phyloP scores from a whole-genome alignment of 2,329 filamentous ascomycete species.

The Claviceps paspali region DNA sequence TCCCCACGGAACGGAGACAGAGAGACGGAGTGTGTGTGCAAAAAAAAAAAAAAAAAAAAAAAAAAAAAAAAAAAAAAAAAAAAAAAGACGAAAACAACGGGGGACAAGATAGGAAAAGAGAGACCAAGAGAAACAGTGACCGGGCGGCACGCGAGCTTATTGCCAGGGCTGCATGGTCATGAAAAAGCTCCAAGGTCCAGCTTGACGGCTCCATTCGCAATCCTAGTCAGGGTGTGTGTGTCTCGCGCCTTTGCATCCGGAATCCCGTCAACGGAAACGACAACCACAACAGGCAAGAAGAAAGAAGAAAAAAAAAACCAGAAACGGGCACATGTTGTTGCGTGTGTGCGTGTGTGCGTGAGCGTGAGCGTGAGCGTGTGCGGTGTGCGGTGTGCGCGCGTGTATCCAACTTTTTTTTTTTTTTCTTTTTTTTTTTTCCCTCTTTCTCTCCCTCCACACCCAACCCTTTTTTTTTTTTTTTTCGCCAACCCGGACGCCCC shows the following conservation, averaged over 20 bases:
- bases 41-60: background rate
- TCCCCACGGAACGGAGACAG: no score
- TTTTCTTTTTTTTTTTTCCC: no score
- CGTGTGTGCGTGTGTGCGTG: background rate
- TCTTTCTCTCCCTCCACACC: conserved; percentile 1
- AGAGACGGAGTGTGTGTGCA: background rate
- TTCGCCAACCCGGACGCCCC: conserved; percentile 2
- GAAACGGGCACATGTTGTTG: background rate
- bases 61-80: background rate
- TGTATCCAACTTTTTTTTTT: no score
- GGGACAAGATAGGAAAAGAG: no score
- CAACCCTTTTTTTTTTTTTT: background rate
- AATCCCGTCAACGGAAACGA: no score
- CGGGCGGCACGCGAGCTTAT: conserved; percentile 5
- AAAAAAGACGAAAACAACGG: background rate
- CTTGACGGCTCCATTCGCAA: conserved; percentile 4
- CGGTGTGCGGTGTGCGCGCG: no score
- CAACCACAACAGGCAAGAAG: no score
- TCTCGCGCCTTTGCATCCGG: conserved; percentile 7
- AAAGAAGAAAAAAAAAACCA: background rate
- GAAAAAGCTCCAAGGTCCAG: conserved; percentile 1
- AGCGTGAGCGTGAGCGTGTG: background rate
- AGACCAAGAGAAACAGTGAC: background rate
- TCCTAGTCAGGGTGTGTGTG: conserved; percentile 6
- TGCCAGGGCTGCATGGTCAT: conserved; percentile 2